These are phyloP conservation scores for Linanthus parryae DNA, from an alignment of 148 eudicot species.

Conservation along the genomic window DNA sequence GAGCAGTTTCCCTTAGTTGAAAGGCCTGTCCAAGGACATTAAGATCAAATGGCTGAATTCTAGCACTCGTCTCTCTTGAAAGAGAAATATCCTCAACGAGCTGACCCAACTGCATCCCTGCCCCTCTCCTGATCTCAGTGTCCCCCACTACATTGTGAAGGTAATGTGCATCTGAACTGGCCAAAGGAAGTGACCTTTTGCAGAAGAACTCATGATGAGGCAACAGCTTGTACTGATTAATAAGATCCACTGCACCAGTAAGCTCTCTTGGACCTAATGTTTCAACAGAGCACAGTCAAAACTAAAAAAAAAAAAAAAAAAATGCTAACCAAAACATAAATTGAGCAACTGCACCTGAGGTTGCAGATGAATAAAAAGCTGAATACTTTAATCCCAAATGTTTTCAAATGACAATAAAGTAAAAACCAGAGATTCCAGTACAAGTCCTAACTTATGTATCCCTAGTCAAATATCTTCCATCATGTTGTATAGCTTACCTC, in stretches of 20 bases:
- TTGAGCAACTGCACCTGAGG: neutral
- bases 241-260: conserved; percentile 93
- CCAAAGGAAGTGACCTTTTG: conserved; percentile 87
- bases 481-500: conserved; percentile 54
- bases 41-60: conserved; percentile 76
- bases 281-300: conserved; percentile 8
- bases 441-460: neutral
- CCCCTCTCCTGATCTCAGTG: conserved; percentile 87
- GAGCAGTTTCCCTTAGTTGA: conserved; percentile 67
- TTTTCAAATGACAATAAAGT: too few relatives aligned
- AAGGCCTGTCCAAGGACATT: conserved; percentile 73
- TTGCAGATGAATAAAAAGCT: too few relatives aligned
- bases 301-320: neutral
- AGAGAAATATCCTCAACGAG: conserved; percentile 53
- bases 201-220: conserved; percentile 96
- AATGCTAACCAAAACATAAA: too few relatives aligned
- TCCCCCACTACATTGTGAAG: conserved; percentile 97
- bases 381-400: too few relatives aligned
- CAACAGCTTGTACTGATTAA: conserved; percentile 73
- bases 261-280: conserved; percentile 86
- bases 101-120: conserved; percentile 95
- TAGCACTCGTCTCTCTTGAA: conserved; percentile 49
- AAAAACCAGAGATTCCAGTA: too few relatives aligned
- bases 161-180: conserved; percentile 84
- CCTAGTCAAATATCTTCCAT: neutral